A percentile compares a stretch with the other conserved stretches of the same genome.
phyloP scores from a whole-genome alignment of 1,284 basidiomycete genomes.

The Rhodotorula mucilaginosa region DNA sequence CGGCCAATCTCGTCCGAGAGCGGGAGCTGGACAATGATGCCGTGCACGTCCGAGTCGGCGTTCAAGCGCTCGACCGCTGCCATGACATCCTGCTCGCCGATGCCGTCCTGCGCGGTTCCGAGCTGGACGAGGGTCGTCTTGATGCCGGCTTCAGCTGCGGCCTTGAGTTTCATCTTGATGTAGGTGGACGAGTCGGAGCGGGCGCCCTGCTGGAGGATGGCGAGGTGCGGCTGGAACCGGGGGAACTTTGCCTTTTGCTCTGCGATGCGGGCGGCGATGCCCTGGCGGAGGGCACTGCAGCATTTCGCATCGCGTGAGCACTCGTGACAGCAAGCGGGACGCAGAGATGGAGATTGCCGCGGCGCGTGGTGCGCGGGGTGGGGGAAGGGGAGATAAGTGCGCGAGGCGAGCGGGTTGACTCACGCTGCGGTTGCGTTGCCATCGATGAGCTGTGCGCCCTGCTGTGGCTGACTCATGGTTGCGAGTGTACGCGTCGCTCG shows the following conservation, averaged over 20 bases:
- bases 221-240: conserved; percentile 83
- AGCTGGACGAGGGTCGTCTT: conserved; percentile 72
- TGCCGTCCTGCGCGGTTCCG: conserved; percentile 44
- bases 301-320: not conserved
- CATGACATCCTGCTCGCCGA: conserved; percentile 76
- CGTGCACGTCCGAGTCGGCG: conserved; percentile 75
- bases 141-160: conserved; percentile 92
- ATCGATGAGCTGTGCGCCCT: conserved; percentile 64
- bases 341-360: not conserved
- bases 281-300: conserved; percentile 70
- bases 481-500: conserved; percentile 14
- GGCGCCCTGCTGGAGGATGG: conserved; percentile 90
- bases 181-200: conserved; percentile 88
- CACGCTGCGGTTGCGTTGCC: conserved; percentile 86
- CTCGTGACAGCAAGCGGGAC: not conserved
- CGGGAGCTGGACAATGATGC: conserved; percentile 96
- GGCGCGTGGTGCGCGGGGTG: conserved; percentile 47
- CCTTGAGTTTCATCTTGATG: conserved; percentile 96
- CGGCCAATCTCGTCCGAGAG: conserved; percentile 78
- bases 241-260: conserved; percentile 62
- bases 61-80: conserved; percentile 78
- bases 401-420: conserved; percentile 50
- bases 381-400: conserved; percentile 59
- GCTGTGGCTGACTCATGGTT: conserved; percentile 13
- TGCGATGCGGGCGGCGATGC: conserved; percentile 59